Evolutionary conservation across 805 yeast genomes (phyloP).

Genomic region (Blastobotrys muscicola): DNA sequence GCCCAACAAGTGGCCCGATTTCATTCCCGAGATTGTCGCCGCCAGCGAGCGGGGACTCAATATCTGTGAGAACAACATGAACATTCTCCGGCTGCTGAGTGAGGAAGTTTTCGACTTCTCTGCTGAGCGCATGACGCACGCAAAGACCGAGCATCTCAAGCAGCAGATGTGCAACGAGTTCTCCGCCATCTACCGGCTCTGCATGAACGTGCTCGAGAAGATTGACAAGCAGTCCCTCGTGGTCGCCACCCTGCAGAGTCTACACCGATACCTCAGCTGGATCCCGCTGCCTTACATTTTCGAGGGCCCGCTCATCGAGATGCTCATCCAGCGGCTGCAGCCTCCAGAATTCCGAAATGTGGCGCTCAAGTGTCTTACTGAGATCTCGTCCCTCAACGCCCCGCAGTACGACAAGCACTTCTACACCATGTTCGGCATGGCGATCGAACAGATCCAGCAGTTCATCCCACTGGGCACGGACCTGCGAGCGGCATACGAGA

Average conservation of each 20-base stretch:
- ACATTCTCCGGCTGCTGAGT: slow-evolving; percentile 73
- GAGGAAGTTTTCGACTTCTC: slow-evolving; percentile 96
- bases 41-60: slow-evolving; percentile 79
- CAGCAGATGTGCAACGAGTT: slow-evolving; percentile 82
- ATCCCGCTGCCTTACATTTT: slow-evolving; percentile 84
- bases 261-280: slow-evolving; percentile 87
- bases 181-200: slow-evolving; percentile 83
- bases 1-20: slow-evolving; percentile 98
- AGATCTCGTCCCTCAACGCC: slow-evolving; percentile 62
- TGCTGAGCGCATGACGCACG: slow-evolving; percentile 95
- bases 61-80: slow-evolving; percentile 97
- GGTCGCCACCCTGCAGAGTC: slow-evolving; percentile 71
- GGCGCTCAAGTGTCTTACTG: slow-evolving; percentile 87
- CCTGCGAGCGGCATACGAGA: slow-evolving; percentile 58
- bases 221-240: slow-evolving; percentile 69
- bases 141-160: slow-evolving; percentile 77
- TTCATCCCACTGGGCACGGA: slow-evolving; percentile 70
- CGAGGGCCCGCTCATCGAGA: slow-evolving; percentile 69
- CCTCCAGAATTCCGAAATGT: slow-evolving; percentile 75
- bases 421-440: slow-evolving; percentile 55
- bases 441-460: slow-evolving; percentile 58
- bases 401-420: slow-evolving; percentile 47
- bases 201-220: slow-evolving; percentile 87
- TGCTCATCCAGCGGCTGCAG: slow-evolving; percentile 62
- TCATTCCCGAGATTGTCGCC: slow-evolving; percentile 84